Evolutionary conservation across 768 basidiomycete genomes (phyloP).

Genomic region (Suillus clintonianus): DNA sequence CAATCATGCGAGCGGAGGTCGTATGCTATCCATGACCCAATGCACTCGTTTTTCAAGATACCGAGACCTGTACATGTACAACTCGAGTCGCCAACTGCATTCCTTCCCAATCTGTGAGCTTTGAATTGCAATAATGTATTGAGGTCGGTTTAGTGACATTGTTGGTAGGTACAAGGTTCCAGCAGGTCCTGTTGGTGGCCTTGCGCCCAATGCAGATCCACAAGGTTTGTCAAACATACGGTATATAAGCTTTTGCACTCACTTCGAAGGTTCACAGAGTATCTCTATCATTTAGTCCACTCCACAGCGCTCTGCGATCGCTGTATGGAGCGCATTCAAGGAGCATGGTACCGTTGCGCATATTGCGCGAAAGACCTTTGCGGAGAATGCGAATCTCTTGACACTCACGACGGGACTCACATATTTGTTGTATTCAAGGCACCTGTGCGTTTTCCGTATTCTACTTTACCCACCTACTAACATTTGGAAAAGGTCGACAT

Average conservation of each 20-base stretch:
- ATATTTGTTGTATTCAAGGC: conserved; percentile 90
- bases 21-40: conserved; percentile 77
- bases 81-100: conserved; percentile 52
- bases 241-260: neutral
- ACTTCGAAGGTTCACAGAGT: conserved; percentile 44
- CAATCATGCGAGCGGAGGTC: conserved; percentile 76
- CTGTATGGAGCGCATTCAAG: conserved; percentile 80
- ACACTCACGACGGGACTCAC: conserved; percentile 82
- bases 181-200: conserved; percentile 53
- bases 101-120: conserved; percentile 70
- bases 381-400: conserved; percentile 74
- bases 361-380: conserved; percentile 90
- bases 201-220: conserved; percentile 45
- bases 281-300: conserved; percentile 63
- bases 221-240: conserved; percentile 45
- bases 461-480: neutral
- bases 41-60: conserved; percentile 88
- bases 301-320: conserved; percentile 79
- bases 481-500: conserved; percentile 62
- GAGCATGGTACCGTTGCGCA: conserved; percentile 89
- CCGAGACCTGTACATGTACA: conserved; percentile 73
- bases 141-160: conserved; percentile 10
- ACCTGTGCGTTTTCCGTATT: conserved; percentile 44
- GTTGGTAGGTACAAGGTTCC: conserved; percentile 60
- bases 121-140: neutral